A percentile compares a stretch with the other conserved stretches of the same genome.
phyloP scores from a whole-genome alignment of 352 stramenopile species.

The Phytophthora megakarya region DNA sequence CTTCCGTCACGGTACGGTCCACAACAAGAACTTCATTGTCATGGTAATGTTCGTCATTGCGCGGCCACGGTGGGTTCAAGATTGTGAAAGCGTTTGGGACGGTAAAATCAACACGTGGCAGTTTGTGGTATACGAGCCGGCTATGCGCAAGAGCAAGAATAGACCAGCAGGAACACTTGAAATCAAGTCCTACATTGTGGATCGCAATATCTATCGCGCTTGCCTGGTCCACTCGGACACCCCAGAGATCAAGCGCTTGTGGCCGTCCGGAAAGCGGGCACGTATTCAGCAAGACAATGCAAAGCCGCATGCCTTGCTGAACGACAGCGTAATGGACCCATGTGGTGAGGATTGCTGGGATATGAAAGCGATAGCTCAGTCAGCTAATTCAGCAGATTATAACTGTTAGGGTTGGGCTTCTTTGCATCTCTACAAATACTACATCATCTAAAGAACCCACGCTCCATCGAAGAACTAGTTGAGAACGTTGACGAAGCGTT shows the following conservation, averaged over 20 bases:
- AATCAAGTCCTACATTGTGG: constrained; percentile 28
- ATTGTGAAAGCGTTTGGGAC: constrained; percentile 6
- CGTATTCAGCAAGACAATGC: constrained; percentile 27
- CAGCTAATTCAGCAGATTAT: constrained; percentile 8
- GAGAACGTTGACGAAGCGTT: neutral
- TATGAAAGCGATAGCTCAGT: neutral
- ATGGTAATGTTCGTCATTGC: no score
- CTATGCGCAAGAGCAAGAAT: constrained; percentile 25
- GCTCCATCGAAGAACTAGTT: neutral
- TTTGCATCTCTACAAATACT: constrained; percentile 19
- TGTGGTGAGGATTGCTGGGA: constrained; percentile 6
- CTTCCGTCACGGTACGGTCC: no score
- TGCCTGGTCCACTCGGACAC: constrained; percentile 20
- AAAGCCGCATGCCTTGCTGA: constrained; percentile 6
- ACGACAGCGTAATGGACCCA: neutral
- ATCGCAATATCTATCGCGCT: constrained; percentile 16
- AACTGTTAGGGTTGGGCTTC: constrained; percentile 8
- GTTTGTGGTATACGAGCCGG: constrained; percentile 22
- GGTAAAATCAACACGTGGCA: constrained; percentile 21
- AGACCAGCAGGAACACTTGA: constrained; percentile 20
- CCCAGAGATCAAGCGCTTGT: constrained; percentile 6
- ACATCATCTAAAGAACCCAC: constrained; percentile 4
- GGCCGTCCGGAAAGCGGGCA: neutral
- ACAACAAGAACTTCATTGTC: no score
- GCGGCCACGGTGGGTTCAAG: constrained; percentile 8